Percentiles rank a stretch among this genome's conserved stretches.
These are phyloP conservation scores for Linanthus parryae DNA, from an alignment of 148 eudicot genomes.

Conservation along the genomic window DNA sequence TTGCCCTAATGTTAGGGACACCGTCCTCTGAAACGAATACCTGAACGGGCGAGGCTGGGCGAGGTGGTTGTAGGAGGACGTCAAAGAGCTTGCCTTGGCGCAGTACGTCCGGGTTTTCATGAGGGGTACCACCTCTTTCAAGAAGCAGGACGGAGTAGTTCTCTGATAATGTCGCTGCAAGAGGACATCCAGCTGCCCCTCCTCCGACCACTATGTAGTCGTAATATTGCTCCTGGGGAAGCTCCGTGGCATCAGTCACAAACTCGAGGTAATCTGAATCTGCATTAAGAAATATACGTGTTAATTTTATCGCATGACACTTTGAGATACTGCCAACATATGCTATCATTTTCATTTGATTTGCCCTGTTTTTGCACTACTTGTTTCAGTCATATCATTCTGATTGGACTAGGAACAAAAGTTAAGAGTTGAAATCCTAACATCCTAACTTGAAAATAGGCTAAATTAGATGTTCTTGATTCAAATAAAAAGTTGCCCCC, in stretches of 20 bases:
- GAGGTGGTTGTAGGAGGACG: background rate
- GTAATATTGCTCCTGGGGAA: constrained; percentile 1
- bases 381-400: no score
- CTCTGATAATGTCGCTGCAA: constrained; percentile 16
- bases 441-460: no score
- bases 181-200: constrained; percentile 16
- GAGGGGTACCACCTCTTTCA: constrained; percentile 13
- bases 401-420: no score
- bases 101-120: background rate
- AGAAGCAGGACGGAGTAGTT: constrained; percentile 10
- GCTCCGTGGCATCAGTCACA: constrained; percentile 6
- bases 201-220: constrained; percentile 17
- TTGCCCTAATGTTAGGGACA: constrained; percentile 3
- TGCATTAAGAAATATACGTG: constrained; percentile 7
- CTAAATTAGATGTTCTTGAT: no score
- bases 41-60: constrained; percentile 8
- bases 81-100: background rate
- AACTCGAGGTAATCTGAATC: constrained; percentile 7
- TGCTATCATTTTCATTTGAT: no score
- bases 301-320: no score
- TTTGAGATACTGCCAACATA: no score
- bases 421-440: no score
- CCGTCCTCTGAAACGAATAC: constrained; percentile 13
- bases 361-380: no score
- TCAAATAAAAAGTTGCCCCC: no score